Evolutionary conservation across 345 rosid genomes (phyloP).

Genomic region (Dimocarpus longan): DNA sequence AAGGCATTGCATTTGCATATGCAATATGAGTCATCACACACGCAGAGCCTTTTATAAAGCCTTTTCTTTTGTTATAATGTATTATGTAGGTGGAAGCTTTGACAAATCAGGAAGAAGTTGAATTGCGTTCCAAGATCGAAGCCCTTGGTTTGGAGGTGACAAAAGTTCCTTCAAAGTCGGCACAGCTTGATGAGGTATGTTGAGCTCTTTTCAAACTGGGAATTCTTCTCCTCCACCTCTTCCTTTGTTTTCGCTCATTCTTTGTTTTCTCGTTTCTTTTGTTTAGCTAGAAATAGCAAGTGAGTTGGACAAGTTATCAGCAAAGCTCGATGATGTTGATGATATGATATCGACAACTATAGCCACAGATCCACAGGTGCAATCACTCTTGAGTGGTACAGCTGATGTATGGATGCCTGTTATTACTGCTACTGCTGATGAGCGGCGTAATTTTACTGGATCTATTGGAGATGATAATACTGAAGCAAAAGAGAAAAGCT

Average conservation of each 20-base stretch:
- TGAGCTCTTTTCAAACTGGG: not conserved
- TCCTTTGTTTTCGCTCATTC: not conserved
- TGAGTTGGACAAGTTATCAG: conserved; percentile 82
- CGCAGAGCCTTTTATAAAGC: not conserved
- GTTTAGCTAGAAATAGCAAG: conserved; percentile 72
- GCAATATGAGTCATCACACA: not conserved
- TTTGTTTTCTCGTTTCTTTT: not conserved
- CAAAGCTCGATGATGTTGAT: conserved; percentile 72
- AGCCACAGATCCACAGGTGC: conserved; percentile 73
- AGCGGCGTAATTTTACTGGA: conserved; percentile 65
- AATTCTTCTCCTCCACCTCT: not conserved
- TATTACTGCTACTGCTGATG: conserved; percentile 73
- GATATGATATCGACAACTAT: conserved; percentile 81
- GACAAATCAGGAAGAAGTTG: conserved; percentile 81
- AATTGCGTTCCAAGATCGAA: conserved; percentile 83
- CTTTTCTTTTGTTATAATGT: not conserved
- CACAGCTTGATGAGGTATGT: conserved; percentile 59
- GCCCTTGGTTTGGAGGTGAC: conserved; percentile 81
- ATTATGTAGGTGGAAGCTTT: conserved; percentile 63
- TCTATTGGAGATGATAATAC: conserved; percentile 31
- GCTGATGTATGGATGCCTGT: conserved; percentile 89
- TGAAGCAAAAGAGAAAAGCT: not conserved
- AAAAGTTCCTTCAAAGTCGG: conserved; percentile 67
- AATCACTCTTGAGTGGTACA: conserved; percentile 69
- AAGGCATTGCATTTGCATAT: not conserved